These are phyloP conservation scores for Jaminaea rosea DNA, from an alignment of 1,284 basidiomycete species.

Conservation along the genomic window DNA sequence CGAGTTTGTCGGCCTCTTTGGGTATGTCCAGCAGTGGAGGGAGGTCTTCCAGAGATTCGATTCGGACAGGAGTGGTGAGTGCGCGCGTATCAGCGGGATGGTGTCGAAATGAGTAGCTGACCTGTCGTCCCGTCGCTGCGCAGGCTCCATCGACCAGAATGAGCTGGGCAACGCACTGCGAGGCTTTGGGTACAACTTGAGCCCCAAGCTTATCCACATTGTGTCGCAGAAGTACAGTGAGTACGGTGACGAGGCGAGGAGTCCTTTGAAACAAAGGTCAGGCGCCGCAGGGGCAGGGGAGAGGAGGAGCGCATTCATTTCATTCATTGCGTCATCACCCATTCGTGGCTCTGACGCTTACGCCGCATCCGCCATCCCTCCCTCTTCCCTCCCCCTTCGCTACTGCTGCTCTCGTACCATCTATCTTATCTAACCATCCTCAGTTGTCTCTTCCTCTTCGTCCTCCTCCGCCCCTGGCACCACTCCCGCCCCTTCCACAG, in stretches of 20 bases:
- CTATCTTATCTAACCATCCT: background rate
- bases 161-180: conserved; percentile 25
- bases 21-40: conserved; percentile 40
- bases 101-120: background rate
- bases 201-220: conserved; percentile 26
- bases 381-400: background rate
- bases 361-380: too few relatives aligned
- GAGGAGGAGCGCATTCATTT: background rate
- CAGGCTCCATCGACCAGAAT: conserved; percentile 19
- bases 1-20: conserved; percentile 25
- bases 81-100: background rate
- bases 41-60: conserved; percentile 35
- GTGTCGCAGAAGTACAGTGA: conserved; percentile 35
- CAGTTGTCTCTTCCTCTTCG: background rate
- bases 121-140: background rate
- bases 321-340: too few relatives aligned
- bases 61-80: conserved; percentile 21
- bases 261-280: conserved; percentile 24
- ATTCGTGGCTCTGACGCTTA: too few relatives aligned
- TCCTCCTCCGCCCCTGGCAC: background rate
- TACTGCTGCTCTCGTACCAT: background rate
- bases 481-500: background rate
- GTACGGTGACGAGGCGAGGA: conserved; percentile 29
- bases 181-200: conserved; percentile 33
- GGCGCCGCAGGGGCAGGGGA: conserved; percentile 13